phyloP scores from a whole-genome alignment of 352 stramenopile species.

The Phytophthora citrophthora region DNA sequence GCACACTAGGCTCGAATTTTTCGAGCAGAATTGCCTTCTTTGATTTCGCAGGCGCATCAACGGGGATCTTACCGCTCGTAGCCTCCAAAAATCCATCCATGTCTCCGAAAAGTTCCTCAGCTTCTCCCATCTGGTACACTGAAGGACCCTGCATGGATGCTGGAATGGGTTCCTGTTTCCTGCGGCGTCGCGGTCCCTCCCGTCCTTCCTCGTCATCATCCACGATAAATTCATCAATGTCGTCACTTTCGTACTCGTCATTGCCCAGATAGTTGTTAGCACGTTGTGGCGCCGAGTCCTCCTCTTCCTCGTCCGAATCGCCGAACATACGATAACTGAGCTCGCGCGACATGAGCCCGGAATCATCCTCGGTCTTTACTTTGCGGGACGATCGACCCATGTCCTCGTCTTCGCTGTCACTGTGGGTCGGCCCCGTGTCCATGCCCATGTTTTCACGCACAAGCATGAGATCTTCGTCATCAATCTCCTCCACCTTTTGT shows the following conservation, averaged over 20 bases:
- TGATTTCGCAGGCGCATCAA: slow-evolving; percentile 55
- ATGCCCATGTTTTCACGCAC: slow-evolving; percentile 92
- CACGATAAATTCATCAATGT: slow-evolving; percentile 92
- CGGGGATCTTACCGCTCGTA: slow-evolving; percentile 52
- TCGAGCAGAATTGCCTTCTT: slow-evolving; percentile 88
- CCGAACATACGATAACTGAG: slow-evolving; percentile 91
- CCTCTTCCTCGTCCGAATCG: slow-evolving; percentile 89
- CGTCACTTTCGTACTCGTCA: slow-evolving; percentile 90
- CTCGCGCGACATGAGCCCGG: slow-evolving; percentile 86
- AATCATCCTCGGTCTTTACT: slow-evolving; percentile 73
- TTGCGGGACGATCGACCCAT: slow-evolving; percentile 76
- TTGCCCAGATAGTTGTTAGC: slow-evolving; percentile 86
- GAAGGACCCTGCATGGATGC: slow-evolving; percentile 86
- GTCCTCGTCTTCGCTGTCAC: slow-evolving; percentile 83
- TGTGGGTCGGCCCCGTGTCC: slow-evolving; percentile 73
- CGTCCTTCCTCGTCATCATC: slow-evolving; percentile 90
- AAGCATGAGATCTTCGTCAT: slow-evolving; percentile 89
- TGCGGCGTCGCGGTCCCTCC: slow-evolving; percentile 71
- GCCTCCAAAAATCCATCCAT: slow-evolving; percentile 90
- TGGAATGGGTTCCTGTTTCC: slow-evolving; percentile 76
- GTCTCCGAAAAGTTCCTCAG: slow-evolving; percentile 90
- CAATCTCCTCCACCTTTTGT: slow-evolving; percentile 88
- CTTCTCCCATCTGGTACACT: slow-evolving; percentile 91
- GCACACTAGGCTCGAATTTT: slow-evolving; percentile 87
- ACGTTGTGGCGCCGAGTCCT: slow-evolving; percentile 68